Evolutionary conservation across 371 early-diverging fungal species (phyloP).

Genomic region (Cokeromyces recurvatus): DNA sequence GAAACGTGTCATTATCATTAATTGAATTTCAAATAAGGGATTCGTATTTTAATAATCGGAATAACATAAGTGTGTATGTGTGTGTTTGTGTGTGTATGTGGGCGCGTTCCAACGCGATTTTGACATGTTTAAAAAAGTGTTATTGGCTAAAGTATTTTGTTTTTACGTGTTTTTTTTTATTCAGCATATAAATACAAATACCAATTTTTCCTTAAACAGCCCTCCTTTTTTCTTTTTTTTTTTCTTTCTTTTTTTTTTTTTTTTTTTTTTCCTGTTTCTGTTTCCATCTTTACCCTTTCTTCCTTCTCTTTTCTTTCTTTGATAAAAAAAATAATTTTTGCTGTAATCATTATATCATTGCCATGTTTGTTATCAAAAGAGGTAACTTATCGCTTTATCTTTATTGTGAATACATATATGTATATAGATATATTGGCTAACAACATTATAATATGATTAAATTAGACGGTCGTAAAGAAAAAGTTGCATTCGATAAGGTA

Average conservation of each 20-base stretch:
- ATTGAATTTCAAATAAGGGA: too few relatives aligned
- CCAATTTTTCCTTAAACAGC: too few relatives aligned
- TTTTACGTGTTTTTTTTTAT: slow-evolving; percentile 1
- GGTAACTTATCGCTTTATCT: slow-evolving; percentile 24
- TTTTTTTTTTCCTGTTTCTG: not conserved
- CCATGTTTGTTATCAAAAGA: slow-evolving; percentile 72
- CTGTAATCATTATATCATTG: not conserved
- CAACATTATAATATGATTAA: not conserved
- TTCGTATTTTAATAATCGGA: too few relatives aligned
- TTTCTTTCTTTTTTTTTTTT: not conserved
- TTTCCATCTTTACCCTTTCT: not conserved
- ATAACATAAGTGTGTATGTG: too few relatives aligned
- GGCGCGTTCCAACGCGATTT: not conserved
- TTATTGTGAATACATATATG: slow-evolving; percentile 6
- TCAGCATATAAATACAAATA: too few relatives aligned
- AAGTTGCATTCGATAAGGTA: slow-evolving; percentile 82
- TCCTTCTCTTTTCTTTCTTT: not conserved
- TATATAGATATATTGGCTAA: not conserved
- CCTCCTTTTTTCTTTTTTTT: too few relatives aligned
- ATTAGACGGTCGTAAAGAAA: slow-evolving; percentile 70
- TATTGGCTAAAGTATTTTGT: not conserved
- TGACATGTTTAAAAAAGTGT: too few relatives aligned
- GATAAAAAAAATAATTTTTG: not conserved
- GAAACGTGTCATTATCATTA: too few relatives aligned
- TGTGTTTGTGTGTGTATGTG: too few relatives aligned